These are phyloP conservation scores for Colletotrichum godetiae DNA, from an alignment of 2,329 filamentous ascomycete species.

Conservation along the genomic window DNA sequence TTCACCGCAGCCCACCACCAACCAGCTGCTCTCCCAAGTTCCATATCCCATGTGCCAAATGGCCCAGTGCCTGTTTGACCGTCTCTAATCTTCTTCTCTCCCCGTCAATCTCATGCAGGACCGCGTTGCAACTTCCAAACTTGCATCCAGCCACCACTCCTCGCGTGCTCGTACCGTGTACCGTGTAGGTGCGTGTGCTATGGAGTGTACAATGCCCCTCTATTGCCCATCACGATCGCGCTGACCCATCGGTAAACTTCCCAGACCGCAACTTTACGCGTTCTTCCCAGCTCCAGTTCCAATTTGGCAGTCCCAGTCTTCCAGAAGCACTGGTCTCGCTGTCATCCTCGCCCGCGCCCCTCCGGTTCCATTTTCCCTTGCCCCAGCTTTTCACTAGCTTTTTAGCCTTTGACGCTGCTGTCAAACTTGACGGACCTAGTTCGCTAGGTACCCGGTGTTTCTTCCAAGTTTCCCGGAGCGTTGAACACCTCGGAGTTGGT, in stretches of 20 bases:
- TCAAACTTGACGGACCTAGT: slow-evolving; percentile 4
- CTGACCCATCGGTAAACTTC: background rate
- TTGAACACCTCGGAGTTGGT: background rate
- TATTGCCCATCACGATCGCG: slow-evolving; percentile 18
- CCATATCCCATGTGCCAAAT: background rate
- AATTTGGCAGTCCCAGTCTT: too few species aligned
- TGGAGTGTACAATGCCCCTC: background rate
- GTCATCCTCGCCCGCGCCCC: background rate
- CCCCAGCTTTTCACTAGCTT: slow-evolving; percentile 1
- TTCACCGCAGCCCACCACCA: background rate
- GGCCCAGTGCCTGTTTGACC: slow-evolving; percentile 3
- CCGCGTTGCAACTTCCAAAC: background rate
- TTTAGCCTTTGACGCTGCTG: background rate
- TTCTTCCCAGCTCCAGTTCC: background rate
- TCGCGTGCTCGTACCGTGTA: background rate
- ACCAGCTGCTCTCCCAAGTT: background rate
- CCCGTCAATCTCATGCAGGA: background rate
- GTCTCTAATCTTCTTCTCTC: background rate
- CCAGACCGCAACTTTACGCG: slow-evolving; percentile 31
- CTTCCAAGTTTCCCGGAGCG: background rate
- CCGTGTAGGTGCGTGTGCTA: too few species aligned
- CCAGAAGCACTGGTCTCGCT: background rate
- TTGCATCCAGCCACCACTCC: background rate
- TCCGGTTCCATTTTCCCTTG: slow-evolving; percentile 6
- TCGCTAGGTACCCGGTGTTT: background rate